Conservation (phyloP, 2,329 filamentous ascomycete genomes). For the Rhynchosporium secalis region DNA sequence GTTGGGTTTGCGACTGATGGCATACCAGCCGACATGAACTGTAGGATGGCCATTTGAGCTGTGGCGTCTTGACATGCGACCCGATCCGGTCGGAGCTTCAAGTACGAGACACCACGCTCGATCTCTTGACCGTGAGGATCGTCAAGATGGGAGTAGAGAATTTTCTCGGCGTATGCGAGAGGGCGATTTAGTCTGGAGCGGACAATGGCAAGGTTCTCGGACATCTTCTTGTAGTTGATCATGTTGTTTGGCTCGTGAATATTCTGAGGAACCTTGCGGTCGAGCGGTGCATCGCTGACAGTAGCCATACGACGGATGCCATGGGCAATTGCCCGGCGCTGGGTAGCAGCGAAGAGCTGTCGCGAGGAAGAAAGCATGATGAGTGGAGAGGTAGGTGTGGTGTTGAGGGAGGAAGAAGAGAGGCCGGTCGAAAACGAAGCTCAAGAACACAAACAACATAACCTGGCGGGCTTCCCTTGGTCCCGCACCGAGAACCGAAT, state of each 20-base stretch:
- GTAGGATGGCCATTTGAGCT: conserved; percentile 98
- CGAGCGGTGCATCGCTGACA: conserved; percentile 79
- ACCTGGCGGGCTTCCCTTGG: conserved; percentile 5
- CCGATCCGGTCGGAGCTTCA: conserved; percentile 94
- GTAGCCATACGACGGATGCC: conserved; percentile 77
- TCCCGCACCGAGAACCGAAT: conserved; percentile 10
- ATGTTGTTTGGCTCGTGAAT: conserved; percentile 95
- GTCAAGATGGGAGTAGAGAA: conserved; percentile 97
- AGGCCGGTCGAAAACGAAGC: conserved; percentile 15
- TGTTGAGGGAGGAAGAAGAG: conserved; percentile 23
- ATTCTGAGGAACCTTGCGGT: conserved; percentile 97
- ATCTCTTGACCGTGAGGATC: conserved; percentile 96
- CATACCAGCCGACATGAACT: conserved; percentile 99
- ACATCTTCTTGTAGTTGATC: conserved; percentile 99
- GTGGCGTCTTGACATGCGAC: conserved; percentile 99
- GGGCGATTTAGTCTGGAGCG: conserved; percentile 87
- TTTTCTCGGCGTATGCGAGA: conserved; percentile 95
- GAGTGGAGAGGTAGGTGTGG: conserved; percentile 24
- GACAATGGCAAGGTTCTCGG: conserved; percentile 91
- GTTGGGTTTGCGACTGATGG: conserved; percentile 89
- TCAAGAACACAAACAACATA: conserved; percentile 1
- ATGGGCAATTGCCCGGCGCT: conserved; percentile 61
- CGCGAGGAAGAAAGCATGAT: conserved; percentile 67
- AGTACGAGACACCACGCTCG: conserved; percentile 90
- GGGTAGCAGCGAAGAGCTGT: conserved; percentile 67